Percentiles rank a stretch among this genome's conserved stretches.
These are phyloP conservation scores for Bassia scoparia DNA, from an alignment of 148 eudicot species.

Conservation along the genomic window DNA sequence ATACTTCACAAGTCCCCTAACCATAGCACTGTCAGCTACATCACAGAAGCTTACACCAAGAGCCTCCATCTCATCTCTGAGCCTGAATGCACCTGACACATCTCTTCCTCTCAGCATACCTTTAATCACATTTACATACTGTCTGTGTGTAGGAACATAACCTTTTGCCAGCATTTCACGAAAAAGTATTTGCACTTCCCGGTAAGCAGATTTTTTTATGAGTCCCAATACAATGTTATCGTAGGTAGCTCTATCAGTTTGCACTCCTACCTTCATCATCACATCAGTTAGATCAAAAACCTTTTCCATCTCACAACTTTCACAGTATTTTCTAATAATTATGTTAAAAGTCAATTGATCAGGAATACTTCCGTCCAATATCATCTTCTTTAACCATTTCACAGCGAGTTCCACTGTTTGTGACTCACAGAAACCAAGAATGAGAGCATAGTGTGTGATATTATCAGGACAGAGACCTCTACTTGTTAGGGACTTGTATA, in stretches of 20 bases:
- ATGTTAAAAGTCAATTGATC: constrained; percentile 59
- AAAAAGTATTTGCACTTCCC: constrained; percentile 40
- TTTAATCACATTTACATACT: constrained; percentile 46
- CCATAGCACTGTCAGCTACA: constrained; percentile 64
- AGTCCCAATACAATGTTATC: constrained; percentile 50
- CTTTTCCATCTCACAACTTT: constrained; percentile 49
- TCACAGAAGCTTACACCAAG: constrained; percentile 43
- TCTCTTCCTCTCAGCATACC: constrained; percentile 66
- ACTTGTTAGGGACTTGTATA: constrained; percentile 41
- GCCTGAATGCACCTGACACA: constrained; percentile 52
- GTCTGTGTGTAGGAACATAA: constrained; percentile 54
- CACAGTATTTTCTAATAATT: constrained; percentile 47
- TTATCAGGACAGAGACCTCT: constrained; percentile 63
- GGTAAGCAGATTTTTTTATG: constrained; percentile 39
- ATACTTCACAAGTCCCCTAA: constrained; percentile 64
- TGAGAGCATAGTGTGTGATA: constrained; percentile 57
- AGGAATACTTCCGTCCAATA: constrained; percentile 42
- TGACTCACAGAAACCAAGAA: constrained; percentile 55
- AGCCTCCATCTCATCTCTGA: constrained; percentile 61
- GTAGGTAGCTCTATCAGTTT: constrained; percentile 55
- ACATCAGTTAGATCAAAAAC: constrained; percentile 52
- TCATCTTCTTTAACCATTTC: constrained; percentile 58
- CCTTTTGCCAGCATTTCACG: constrained; percentile 54
- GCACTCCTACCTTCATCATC: constrained; percentile 46
- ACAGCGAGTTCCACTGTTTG: constrained; percentile 56